A percentile compares a stretch with the other conserved stretches of the same genome.
phyloP scores from a whole-genome alignment of 768 basidiomycete species.

The Trametes meyenii region DNA sequence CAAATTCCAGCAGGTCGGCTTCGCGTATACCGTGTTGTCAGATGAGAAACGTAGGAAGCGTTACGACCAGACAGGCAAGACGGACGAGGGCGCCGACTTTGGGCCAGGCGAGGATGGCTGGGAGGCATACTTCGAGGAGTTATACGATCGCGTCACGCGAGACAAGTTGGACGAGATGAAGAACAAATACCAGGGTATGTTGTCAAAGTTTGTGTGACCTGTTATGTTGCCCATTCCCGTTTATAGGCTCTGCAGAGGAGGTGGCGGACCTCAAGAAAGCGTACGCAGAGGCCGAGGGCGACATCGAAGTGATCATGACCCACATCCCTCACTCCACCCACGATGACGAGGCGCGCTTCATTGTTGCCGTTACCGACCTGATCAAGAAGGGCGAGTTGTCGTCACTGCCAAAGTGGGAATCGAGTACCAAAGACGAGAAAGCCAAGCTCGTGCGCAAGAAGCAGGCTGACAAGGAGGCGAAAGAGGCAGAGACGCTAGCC shows the following conservation, averaged over 20 bases:
- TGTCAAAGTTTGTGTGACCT: conserved; percentile 1
- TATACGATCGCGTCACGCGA: conserved; percentile 87
- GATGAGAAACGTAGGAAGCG: conserved; percentile 74
- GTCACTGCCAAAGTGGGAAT: conserved; percentile 62
- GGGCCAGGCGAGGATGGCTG: conserved; percentile 83
- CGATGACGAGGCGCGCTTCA: conserved; percentile 86
- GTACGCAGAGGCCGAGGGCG: conserved; percentile 72
- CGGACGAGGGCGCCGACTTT: conserved; percentile 75
- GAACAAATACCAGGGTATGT: conserved; percentile 87
- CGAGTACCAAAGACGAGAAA: conserved; percentile 78
- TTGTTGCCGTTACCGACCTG: conserved; percentile 64
- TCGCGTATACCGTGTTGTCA: conserved; percentile 87
- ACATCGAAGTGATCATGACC: conserved; percentile 79
- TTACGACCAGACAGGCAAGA: conserved; percentile 87
- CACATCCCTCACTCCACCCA: conserved; percentile 84
- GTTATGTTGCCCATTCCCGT: neutral
- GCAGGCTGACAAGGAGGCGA: conserved; percentile 75
- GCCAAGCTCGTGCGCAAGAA: conserved; percentile 73
- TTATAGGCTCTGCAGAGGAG: conserved; percentile 83
- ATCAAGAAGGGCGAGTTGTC: conserved; percentile 65
- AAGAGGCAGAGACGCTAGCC: conserved; percentile 82
- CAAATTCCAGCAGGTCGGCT: conserved; percentile 92
- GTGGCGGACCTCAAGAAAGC: conserved; percentile 74
- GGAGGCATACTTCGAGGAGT: conserved; percentile 92
- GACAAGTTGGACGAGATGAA: conserved; percentile 91